Percentiles rank a stretch among this genome's conserved stretches.
Conservation (phyloP, 1,284 basidiomycete species). For the Anthracocystis walkeri region DNA sequence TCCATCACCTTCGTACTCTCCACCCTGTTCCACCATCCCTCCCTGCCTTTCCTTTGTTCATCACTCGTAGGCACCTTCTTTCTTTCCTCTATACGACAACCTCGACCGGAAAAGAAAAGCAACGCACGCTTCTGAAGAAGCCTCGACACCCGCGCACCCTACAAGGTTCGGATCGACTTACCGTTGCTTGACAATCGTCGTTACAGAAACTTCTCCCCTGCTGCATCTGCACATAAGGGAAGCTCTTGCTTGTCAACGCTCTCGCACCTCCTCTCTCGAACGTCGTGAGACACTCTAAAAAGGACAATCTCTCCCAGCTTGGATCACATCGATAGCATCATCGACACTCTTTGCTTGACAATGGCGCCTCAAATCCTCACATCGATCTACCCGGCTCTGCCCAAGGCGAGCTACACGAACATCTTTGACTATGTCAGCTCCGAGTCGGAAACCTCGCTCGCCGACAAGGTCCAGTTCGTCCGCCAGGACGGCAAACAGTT, state of each 20-base stretch:
- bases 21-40: background rate
- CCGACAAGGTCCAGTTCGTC: conserved; percentile 51
- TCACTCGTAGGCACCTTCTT: background rate
- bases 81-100: background rate
- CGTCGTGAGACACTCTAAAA: background rate
- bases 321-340: background rate
- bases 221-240: background rate
- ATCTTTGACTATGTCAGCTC: conserved; percentile 57
- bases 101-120: background rate
- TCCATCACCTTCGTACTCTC: background rate
- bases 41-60: background rate
- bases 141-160: background rate
- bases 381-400: conserved; percentile 51
- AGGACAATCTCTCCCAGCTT: background rate
- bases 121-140: background rate
- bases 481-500: conserved; percentile 48
- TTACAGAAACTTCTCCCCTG: background rate
- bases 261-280: background rate
- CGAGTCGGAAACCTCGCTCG: conserved; percentile 40
- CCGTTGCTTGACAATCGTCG: background rate
- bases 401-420: conserved; percentile 51
- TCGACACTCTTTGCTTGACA: background rate
- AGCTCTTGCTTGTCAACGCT: background rate
- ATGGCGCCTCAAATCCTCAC: conserved; percentile 53
- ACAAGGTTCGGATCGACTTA: background rate